Conservation (phyloP, 441 rosid genomes). For the Corymbia citriodora region DNA sequence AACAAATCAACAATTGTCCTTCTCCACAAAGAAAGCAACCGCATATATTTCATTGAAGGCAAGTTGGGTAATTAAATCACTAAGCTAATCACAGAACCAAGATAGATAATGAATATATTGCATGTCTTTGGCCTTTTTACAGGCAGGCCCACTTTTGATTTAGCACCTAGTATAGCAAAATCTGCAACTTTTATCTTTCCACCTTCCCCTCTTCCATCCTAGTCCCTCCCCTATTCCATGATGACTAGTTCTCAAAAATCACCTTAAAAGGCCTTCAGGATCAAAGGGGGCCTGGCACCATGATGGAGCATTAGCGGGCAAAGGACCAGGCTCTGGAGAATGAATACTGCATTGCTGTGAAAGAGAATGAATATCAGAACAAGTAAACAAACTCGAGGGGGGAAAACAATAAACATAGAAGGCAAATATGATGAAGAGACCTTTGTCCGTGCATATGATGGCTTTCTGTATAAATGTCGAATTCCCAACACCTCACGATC, state of each 20-base stretch:
- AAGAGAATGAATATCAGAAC: constrained; percentile 2
- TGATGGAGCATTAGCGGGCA: constrained; percentile 72
- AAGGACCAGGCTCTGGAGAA: constrained; percentile 62
- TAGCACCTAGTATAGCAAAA: background rate
- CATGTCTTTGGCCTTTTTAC: background rate
- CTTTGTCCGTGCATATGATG: constrained; percentile 59
- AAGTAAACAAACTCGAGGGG: background rate
- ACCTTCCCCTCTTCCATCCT: background rate
- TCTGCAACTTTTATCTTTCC: background rate
- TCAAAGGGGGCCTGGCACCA: constrained; percentile 98
- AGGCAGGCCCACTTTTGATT: background rate
- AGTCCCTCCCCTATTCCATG: background rate
- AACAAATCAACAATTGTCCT: background rate
- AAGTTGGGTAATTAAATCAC: background rate
- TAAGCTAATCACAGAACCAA: background rate
- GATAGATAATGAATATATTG: background rate
- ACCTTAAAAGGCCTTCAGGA: constrained; percentile 92
- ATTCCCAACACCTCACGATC: constrained; percentile 63
- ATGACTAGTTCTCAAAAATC: background rate
- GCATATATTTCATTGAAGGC: background rate
- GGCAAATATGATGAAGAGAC: constrained; percentile 19
- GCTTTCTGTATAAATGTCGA: constrained; percentile 58
- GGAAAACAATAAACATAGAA: background rate
- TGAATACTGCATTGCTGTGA: constrained; percentile 67
- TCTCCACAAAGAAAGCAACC: background rate